Base-by-base conservation (phyloP, 257 asterid species). In the Agastache rugosa region DNA sequence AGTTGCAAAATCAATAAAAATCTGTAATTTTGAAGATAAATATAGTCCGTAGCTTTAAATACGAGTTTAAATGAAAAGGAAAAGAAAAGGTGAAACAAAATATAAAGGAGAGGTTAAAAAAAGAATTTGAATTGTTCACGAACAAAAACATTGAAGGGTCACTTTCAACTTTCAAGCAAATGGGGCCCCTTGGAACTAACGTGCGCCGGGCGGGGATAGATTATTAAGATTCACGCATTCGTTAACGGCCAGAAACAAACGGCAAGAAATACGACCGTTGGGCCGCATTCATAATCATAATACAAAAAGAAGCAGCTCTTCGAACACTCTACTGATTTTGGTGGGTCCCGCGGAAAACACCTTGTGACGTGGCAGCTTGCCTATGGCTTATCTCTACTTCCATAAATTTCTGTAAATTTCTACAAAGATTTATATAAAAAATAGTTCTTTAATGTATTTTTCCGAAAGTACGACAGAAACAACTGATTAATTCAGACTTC, bases 191-290 rank as follows among this genome's bases (percentile, higher is more conserved):
- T 3, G 73, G 0, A 29, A 8, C 22, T 73, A 66, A 65, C 71
- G 63, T 72, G 74, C 81, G 69, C 74, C 35, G 25, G 15, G 19
- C 45, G 47, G 55, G 47, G 10, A 8, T 45, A 56, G 35, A 31
- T 20, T 14, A 10, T 7, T 71, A 20, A 78, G 50, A 20, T 55
- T 34, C 65, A 65, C 72, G 44, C 68, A 25, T 63, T 8, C 11
- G 6, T 12, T 63, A 41, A 66, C 62, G 67, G 56, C 42, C 74
- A 62, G 15, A 14, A 69, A 20, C 31, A 19, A 81, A 84, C 81
- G 77, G 84, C 56, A 59, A 73, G 14, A 75, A 78, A 71, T 65
- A 70, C 0, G 59, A 74, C 86, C 82, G 85, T 77, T 82, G 41
- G 31, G 22, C 29, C 20, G 25, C 34, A 5, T 34, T 29, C 31